phyloP scores from a whole-genome alignment of 768 basidiomycete genomes.

The Melanogaster broomeanus region DNA sequence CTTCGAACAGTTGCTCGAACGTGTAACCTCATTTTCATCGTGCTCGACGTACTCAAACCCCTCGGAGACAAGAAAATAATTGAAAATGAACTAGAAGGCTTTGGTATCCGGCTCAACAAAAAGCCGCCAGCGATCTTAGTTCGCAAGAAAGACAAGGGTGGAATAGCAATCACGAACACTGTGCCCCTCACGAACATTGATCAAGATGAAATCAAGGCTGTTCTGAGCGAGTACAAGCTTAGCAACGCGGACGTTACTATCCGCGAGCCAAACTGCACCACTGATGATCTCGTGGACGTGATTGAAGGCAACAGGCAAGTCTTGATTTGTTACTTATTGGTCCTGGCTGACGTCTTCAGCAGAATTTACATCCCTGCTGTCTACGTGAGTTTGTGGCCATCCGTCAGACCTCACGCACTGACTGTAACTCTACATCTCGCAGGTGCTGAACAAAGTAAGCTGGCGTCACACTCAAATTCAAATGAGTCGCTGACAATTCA shows the following conservation, averaged over 20 bases:
- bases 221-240: constrained; percentile 89
- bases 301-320: constrained; percentile 88
- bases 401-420: not conserved
- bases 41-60: constrained; percentile 98
- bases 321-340: not conserved
- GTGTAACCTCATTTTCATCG: constrained; percentile 98
- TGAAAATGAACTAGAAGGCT: constrained; percentile 94
- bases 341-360: constrained; percentile 4
- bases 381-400: constrained; percentile 56
- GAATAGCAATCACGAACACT: constrained; percentile 93
- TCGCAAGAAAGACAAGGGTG: constrained; percentile 86
- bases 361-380: constrained; percentile 93
- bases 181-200: constrained; percentile 96
- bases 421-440: constrained; percentile 4
- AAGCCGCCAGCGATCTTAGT: constrained; percentile 85
- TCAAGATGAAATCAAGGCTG: constrained; percentile 93
- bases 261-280: constrained; percentile 86
- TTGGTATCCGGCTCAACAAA: constrained; percentile 96
- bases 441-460: constrained; percentile 83
- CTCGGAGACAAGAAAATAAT: constrained; percentile 92
- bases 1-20: constrained; percentile 81
- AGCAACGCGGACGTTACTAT: constrained; percentile 92
- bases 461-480: not conserved
- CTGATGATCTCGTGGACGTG: constrained; percentile 96
- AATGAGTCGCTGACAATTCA: constrained; percentile 2